Conservation (phyloP, 2,329 filamentous ascomycete species). For the Taxawa tesnikishii region DNA sequence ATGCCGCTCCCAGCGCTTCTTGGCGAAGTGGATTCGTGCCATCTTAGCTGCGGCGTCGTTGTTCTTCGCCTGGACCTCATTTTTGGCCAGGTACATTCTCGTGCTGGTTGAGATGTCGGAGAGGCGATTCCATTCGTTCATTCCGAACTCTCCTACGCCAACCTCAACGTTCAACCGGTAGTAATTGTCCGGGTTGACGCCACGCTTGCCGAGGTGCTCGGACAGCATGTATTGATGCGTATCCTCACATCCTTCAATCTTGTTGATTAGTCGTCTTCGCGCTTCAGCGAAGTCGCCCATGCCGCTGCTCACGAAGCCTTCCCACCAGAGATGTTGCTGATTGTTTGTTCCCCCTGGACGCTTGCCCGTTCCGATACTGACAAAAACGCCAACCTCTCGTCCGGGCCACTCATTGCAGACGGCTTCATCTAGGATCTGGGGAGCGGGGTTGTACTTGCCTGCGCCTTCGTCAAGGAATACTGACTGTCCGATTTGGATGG, state of each 20-base stretch:
- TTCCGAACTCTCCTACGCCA: conserved; percentile 90
- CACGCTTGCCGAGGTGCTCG: conserved; percentile 60
- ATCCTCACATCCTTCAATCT: conserved; percentile 90
- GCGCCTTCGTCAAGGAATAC: conserved; percentile 87
- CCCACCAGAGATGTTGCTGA: conserved; percentile 71
- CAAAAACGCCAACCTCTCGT: conserved; percentile 78
- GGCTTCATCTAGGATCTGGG: conserved; percentile 78
- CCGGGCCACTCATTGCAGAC: conserved; percentile 90
- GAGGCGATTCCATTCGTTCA: conserved; percentile 96
- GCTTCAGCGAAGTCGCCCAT: conserved; percentile 89
- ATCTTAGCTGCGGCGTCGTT: conserved; percentile 66
- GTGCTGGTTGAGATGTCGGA: conserved; percentile 92
- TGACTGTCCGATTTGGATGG: conserved; percentile 85
- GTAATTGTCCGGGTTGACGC: conserved; percentile 52
- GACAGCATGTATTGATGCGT: conserved; percentile 79
- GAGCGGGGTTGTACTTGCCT: conserved; percentile 82
- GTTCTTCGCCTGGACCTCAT: conserved; percentile 65
- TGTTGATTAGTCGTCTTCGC: conserved; percentile 66
- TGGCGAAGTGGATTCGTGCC: conserved; percentile 69
- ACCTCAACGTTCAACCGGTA: conserved; percentile 95
- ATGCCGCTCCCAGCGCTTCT: conserved; percentile 49
- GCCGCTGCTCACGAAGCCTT: conserved; percentile 59
- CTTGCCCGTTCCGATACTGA: conserved; percentile 91
- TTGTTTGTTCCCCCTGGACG: conserved; percentile 60
- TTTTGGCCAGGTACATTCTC: conserved; percentile 63